These are phyloP conservation scores for Martensiomyces pterosporus DNA, from an alignment of 192 early-diverging fungal species.

Conservation along the genomic window DNA sequence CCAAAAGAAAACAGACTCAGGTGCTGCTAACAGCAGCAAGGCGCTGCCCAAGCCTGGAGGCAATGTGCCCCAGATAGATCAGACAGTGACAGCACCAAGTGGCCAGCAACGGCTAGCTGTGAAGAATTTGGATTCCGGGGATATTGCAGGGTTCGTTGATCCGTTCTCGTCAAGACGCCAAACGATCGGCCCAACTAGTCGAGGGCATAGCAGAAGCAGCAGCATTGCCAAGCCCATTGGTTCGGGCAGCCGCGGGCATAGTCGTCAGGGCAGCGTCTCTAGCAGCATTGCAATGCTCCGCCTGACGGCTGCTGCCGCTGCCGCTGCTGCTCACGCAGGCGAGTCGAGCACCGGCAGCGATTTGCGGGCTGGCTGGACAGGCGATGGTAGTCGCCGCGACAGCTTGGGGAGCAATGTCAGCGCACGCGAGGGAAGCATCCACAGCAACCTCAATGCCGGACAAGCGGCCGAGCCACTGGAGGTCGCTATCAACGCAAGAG, in stretches of 20 bases:
- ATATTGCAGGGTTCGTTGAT: conserved; percentile 7
- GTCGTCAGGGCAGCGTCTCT: conserved; percentile 34
- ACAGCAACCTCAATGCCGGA: conserved; percentile 13
- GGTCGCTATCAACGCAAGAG: conserved; percentile 26
- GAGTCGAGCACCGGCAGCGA: background rate
- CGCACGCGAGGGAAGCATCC: conserved; percentile 19
- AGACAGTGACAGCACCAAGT: no score
- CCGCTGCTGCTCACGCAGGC: background rate
- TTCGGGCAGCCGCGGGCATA: conserved; percentile 24
- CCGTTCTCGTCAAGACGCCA: conserved; percentile 8
- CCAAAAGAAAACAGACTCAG: no score
- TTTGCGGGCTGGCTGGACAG: conserved; percentile 3
- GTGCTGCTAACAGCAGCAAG: no score
- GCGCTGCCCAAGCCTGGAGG: no score
- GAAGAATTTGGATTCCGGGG: background rate
- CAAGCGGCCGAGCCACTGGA: conserved; percentile 27
- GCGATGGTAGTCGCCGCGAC: conserved; percentile 21
- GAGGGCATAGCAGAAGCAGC: conserved; percentile 19
- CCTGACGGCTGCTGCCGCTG: background rate
- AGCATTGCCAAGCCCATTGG: conserved; percentile 19
- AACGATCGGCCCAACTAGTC: conserved; percentile 12
- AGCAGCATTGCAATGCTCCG: conserved; percentile 4
- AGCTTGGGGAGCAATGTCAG: conserved; percentile 36
- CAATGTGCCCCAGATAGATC: no score
- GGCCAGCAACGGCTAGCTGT: no score